These are phyloP conservation scores for Polygonum maritimum DNA, from an alignment of 148 eudicot species.

Conservation along the genomic window DNA sequence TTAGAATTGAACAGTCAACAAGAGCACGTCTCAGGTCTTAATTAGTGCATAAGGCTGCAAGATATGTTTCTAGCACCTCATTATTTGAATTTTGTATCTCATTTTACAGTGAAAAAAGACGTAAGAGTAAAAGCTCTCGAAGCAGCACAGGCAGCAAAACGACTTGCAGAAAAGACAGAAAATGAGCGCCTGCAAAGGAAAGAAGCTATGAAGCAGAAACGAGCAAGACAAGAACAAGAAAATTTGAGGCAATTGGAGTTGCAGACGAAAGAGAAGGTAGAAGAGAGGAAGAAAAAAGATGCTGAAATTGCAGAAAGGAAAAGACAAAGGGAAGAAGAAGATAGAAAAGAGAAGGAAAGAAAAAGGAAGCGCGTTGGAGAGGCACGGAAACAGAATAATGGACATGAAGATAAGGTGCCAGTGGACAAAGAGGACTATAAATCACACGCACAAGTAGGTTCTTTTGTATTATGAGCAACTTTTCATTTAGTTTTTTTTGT, in stretches of 20 bases:
- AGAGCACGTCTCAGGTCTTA: not conserved
- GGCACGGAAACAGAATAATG: slow-evolving; percentile 41
- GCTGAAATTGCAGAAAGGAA: slow-evolving; percentile 62
- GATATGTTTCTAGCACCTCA: not conserved
- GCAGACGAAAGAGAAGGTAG: slow-evolving; percentile 53
- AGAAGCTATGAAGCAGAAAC: slow-evolving; percentile 71
- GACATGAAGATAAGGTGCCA: slow-evolving; percentile 42
- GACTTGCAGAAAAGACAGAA: slow-evolving; percentile 56
- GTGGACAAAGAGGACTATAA: slow-evolving; percentile 37
- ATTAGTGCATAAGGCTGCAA: not conserved
- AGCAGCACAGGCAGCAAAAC: slow-evolving; percentile 84
- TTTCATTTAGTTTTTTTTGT: not conserved
- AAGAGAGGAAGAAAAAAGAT: slow-evolving; percentile 60
- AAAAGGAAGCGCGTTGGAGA: slow-evolving; percentile 67
- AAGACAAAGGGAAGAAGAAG: slow-evolving; percentile 71
- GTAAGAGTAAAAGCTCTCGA: slow-evolving; percentile 84
- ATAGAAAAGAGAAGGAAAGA: slow-evolving; percentile 66
- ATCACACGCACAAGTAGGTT: slow-evolving; percentile 26
- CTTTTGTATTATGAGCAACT: not conserved
- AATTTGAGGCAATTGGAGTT: slow-evolving; percentile 57
- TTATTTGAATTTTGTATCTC: not conserved
- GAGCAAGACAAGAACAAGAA: slow-evolving; percentile 64
- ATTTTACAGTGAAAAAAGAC: slow-evolving; percentile 61
- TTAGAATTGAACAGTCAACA: not conserved
- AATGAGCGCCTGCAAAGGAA: slow-evolving; percentile 76